Percentiles rank a stretch among this genome's conserved stretches.
phyloP scores from a whole-genome alignment of 2,329 filamentous ascomycete genomes.

The Alternaria rosae region DNA sequence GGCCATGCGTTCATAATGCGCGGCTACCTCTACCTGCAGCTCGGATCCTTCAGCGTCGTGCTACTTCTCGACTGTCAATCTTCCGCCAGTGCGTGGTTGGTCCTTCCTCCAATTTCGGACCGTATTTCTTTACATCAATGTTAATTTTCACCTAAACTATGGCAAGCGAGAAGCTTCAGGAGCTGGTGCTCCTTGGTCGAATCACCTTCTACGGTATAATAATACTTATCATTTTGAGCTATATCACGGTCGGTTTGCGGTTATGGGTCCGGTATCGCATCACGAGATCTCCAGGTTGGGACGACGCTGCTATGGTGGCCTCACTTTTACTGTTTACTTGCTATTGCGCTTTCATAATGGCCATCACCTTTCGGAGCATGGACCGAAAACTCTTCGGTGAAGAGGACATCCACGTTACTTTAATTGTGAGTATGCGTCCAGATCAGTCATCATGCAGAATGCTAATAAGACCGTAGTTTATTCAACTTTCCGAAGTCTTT shows the following conservation, averaged over 20 bases:
- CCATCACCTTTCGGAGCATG: conserved; percentile 24
- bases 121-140: conserved; percentile 1
- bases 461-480: conserved; percentile 27
- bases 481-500: conserved; percentile 55
- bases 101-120: background rate
- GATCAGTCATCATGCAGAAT: no score
- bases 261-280: conserved; percentile 45
- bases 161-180: conserved; percentile 17
- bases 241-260: conserved; percentile 39
- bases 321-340: conserved; percentile 38
- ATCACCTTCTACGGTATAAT: conserved; percentile 30
- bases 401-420: conserved; percentile 21
- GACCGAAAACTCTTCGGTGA: conserved; percentile 19
- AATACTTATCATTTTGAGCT: conserved; percentile 37
- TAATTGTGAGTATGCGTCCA: conserved; percentile 25
- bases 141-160: conserved; percentile 5
- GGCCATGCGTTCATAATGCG: conserved; percentile 21
- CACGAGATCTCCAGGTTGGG: conserved; percentile 45
- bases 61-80: conserved; percentile 9
- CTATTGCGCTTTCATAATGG: conserved; percentile 25
- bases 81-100: conserved; percentile 16
- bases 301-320: conserved; percentile 42
- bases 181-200: conserved; percentile 30
- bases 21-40: conserved; percentile 8
- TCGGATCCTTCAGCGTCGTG: background rate